These are phyloP conservation scores for Pseudogymnoascus destructans DNA, from an alignment of 2,329 filamentous ascomycete species.

Conservation along the genomic window DNA sequence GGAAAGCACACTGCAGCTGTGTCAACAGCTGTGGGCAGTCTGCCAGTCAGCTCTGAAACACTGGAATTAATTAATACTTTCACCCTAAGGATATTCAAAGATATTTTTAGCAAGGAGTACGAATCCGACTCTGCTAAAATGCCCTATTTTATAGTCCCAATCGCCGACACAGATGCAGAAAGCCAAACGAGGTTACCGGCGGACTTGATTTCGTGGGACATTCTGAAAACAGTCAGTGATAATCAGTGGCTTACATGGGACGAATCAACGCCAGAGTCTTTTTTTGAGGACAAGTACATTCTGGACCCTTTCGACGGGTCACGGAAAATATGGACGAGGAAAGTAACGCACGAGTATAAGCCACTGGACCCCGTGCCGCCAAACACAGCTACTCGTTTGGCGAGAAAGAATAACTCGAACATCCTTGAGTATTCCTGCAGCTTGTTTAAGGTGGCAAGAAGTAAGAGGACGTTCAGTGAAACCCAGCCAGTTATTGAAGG, in stretches of 20 bases:
- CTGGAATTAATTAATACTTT: conserved; percentile 52
- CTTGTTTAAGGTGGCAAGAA: conserved; percentile 49
- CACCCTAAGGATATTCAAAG: conserved; percentile 62
- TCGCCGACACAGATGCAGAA: conserved; percentile 17
- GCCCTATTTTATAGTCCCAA: conserved; percentile 73
- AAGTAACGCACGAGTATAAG: conserved; percentile 43
- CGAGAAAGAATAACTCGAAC: conserved; percentile 34
- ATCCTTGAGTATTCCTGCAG: conserved; percentile 81
- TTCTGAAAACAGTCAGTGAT: conserved; percentile 32
- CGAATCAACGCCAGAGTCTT: conserved; percentile 32
- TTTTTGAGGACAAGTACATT: conserved; percentile 41
- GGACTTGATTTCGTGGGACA: conserved; percentile 46
- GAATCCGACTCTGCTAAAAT: conserved; percentile 48
- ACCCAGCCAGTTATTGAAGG: conserved; percentile 74
- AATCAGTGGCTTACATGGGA: conserved; percentile 27
- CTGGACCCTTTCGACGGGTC: conserved; percentile 49
- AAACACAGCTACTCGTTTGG: conserved; percentile 34
- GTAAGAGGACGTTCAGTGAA: conserved; percentile 40
- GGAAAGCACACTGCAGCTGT: conserved; percentile 45
- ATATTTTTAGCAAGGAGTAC: conserved; percentile 84
- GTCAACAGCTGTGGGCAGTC: conserved; percentile 29
- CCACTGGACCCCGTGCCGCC: conserved; percentile 53
- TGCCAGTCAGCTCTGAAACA: conserved; percentile 33
- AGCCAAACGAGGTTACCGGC: not conserved
- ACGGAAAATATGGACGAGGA: conserved; percentile 44